Evolutionary conservation across 345 rosid species (phyloP).

Genomic region (Psidium guajava): DNA sequence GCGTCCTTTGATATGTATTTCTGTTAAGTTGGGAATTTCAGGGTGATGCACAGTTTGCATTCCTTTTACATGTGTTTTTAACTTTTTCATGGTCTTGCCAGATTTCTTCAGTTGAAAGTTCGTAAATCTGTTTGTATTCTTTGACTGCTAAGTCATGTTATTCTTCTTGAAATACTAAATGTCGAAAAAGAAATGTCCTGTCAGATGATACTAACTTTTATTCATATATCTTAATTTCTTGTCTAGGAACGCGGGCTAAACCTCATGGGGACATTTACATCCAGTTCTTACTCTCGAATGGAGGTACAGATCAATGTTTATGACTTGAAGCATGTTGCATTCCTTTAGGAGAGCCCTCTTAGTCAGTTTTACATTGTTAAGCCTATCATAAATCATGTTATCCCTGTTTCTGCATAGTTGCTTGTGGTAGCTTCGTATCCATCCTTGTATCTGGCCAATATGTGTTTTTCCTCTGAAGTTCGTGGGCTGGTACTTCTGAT

Average conservation of each 20-base stretch:
- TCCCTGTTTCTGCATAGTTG: not conserved
- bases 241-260: constrained; percentile 9
- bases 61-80: not conserved
- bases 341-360: not conserved
- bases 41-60: not conserved
- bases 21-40: not conserved
- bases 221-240: not conserved
- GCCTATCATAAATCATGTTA: not conserved
- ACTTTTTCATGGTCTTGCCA: not conserved
- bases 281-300: constrained; percentile 15
- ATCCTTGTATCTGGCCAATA: not conserved
- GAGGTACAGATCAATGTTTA: constrained; percentile 13
- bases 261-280: constrained; percentile 12
- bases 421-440: not conserved
- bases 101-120: not conserved
- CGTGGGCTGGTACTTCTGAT: not conserved
- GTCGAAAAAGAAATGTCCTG: not conserved
- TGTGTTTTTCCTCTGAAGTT: not conserved
- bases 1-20: not conserved
- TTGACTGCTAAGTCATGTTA: not conserved
- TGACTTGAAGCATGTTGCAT: not conserved
- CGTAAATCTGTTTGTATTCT: not conserved
- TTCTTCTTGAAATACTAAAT: not conserved
- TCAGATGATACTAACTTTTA: not conserved
- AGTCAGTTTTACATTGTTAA: not conserved